These are phyloP conservation scores for Hibiscus trionum DNA, from an alignment of 345 rosid genomes.

Conservation along the genomic window DNA sequence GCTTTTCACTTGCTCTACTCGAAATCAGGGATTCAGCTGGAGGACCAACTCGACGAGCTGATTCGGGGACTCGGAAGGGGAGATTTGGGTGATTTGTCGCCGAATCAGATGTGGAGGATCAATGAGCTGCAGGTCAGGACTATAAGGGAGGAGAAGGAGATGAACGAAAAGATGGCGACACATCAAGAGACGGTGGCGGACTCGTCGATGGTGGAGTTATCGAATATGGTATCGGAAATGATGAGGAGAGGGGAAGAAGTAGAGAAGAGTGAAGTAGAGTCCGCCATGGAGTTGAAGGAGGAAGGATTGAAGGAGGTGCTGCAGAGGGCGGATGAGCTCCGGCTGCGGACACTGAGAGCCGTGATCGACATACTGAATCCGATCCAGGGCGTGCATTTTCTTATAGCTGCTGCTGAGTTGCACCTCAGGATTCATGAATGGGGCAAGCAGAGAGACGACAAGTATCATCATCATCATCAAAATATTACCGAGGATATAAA, in stretches of 20 bases:
- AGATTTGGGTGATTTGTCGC: constrained; percentile 34
- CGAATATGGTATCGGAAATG: constrained; percentile 24
- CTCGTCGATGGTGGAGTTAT: constrained; percentile 38
- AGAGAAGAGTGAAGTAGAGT: constrained; percentile 18
- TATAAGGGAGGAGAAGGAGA: constrained; percentile 28
- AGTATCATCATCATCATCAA: background rate
- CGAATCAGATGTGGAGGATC: constrained; percentile 22
- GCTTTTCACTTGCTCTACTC: constrained; percentile 50
- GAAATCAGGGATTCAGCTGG: constrained; percentile 36
- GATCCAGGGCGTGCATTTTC: constrained; percentile 36
- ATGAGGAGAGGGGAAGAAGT: background rate
- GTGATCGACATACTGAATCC: constrained; percentile 24
- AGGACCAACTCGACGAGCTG: constrained; percentile 22
- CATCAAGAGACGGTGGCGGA: constrained; percentile 37
- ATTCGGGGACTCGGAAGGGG: constrained; percentile 26
- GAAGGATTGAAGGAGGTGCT: constrained; percentile 19
- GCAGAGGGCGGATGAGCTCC: constrained; percentile 33
- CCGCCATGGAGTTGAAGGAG: constrained; percentile 22
- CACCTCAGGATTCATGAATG: constrained; percentile 39
- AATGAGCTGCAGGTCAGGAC: constrained; percentile 26
- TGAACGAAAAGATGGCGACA: constrained; percentile 33
- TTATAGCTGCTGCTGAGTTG: constrained; percentile 43
- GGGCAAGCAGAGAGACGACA: constrained; percentile 28
- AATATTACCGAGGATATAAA: too few relatives aligned
- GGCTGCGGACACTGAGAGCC: constrained; percentile 30